Conservation (phyloP, 2,329 filamentous ascomycete species). For the Xylaria polymorpha region DNA sequence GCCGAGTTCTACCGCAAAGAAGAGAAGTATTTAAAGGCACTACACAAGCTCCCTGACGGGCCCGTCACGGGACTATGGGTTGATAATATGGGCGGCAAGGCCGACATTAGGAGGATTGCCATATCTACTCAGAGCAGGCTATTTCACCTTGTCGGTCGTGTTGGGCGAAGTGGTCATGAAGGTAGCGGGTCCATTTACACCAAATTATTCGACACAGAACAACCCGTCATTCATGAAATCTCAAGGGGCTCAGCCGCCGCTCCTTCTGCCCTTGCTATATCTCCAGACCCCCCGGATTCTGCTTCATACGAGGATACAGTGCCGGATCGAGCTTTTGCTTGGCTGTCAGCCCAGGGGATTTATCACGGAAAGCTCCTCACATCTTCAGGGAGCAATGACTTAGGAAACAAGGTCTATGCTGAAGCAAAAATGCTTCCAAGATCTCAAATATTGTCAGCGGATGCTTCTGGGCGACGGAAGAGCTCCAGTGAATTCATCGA, state of each 20-base stretch:
- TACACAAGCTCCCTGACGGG: conserved; percentile 85
- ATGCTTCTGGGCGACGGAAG: conserved; percentile 73
- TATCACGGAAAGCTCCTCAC: conserved; percentile 84
- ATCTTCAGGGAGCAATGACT: conserved; percentile 67
- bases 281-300: conserved; percentile 75
- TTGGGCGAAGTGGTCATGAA: conserved; percentile 77
- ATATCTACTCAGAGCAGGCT: conserved; percentile 82
- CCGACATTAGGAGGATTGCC: conserved; percentile 80
- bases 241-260: conserved; percentile 68
- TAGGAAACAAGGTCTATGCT: conserved; percentile 80
- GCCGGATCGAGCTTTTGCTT: conserved; percentile 83
- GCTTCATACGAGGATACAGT: conserved; percentile 65
- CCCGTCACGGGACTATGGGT: conserved; percentile 88
- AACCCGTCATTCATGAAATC: conserved; percentile 80
- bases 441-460: conserved; percentile 76
- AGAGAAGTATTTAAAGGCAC: conserved; percentile 87
- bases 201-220: conserved; percentile 87
- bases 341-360: conserved; percentile 88
- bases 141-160: conserved; percentile 82
- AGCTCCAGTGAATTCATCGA: conserved; percentile 77
- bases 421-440: conserved; percentile 82
- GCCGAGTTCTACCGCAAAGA: conserved; percentile 96
- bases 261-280: conserved; percentile 77
- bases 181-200: conserved; percentile 88
- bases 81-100: conserved; percentile 74